A percentile compares a stretch with the other conserved stretches of the same genome.
These are phyloP conservation scores for Scortechinia acanthostroma DNA, from an alignment of 2,329 filamentous ascomycete genomes.

Conservation along the genomic window DNA sequence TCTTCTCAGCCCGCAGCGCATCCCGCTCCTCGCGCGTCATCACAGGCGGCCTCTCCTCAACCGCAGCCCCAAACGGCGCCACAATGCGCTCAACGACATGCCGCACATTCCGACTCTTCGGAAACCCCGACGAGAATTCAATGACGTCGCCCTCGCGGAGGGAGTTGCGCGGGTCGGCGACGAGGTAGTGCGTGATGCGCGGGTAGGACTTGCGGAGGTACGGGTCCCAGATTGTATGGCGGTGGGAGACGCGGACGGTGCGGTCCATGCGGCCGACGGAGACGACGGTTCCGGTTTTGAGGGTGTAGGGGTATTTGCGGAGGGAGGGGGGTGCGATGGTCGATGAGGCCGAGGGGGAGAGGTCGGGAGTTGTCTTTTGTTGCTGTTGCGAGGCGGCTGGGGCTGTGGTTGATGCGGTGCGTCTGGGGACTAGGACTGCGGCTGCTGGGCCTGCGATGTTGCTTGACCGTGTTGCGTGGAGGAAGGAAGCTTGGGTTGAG, in stretches of 20 bases:
- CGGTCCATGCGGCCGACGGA: slow-evolving; percentile 29
- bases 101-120: slow-evolving; percentile 22
- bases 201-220: slow-evolving; percentile 25
- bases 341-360: slow-evolving; percentile 7
- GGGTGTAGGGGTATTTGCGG: slow-evolving; percentile 20
- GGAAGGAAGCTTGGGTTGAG: neutral
- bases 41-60: slow-evolving; percentile 24
- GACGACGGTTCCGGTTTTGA: slow-evolving; percentile 25
- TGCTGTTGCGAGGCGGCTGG: neutral
- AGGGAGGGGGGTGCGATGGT: slow-evolving; percentile 11
- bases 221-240: slow-evolving; percentile 21
- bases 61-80: slow-evolving; percentile 22
- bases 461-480: neutral
- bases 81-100: slow-evolving; percentile 31
- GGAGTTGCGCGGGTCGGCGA: slow-evolving; percentile 27
- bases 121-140: slow-evolving; percentile 28
- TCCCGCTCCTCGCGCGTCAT: slow-evolving; percentile 22
- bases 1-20: slow-evolving; percentile 15
- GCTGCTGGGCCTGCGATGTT: neutral
- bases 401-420: neutral
- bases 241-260: slow-evolving; percentile 24
- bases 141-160: slow-evolving; percentile 31
- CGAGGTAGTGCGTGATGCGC: slow-evolving; percentile 18
- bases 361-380: neutral
- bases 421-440: neutral